Evolutionary conservation across 352 stramenopile species (phyloP), one percentile per base, ranked within the genome.

Genomic region (Globisporangium carolinianum): DNA sequence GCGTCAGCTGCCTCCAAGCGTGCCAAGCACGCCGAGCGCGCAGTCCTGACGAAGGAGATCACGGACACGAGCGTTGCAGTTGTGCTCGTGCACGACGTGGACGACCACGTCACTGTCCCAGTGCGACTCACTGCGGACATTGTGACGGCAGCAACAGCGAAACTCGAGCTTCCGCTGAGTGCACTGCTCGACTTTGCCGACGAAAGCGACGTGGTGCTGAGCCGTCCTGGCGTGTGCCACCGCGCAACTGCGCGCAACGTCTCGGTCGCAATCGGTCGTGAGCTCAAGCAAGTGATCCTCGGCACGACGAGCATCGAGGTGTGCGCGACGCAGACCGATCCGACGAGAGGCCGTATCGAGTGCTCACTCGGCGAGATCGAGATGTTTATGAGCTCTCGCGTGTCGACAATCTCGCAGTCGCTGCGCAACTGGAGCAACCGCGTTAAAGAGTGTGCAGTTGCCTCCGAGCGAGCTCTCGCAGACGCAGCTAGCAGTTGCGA

Each of bases 341-440:
- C 14, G 11, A 39, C 36, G 38, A 49, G 11, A 41, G 55, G 54
- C 42, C 14, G 9, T 5, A 18, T 47, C 17, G 42, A 53, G 4
- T 45, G 51, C 11, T 17, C 36, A 0, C 15, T 57, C 9, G 54
- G 45, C 12, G 38, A 17, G 6, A 37, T 66, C 12, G 54, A 66
- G 32, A 39, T 41, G 6, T 47, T 55, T 37, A 5, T 53, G 39
- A 58, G 15, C 32, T 42, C 60, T 15, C 54, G 55, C 41, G 17
- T 62, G 15, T 43, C 41, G 11, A 4, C 18, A n/a, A 42, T 66
- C 53, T 41, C 57, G n/a, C 49, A 62, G 36, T 61, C 60, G 14
- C 45, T 66, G 7, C 43, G 32, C 11, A 36, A 39, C 8, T 58
- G 32, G 24, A 38, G 36, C 15, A 49, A 58, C n/a, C 32, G 60